A percentile compares a stretch with the other conserved stretches of the same genome.
Evolutionary conservation across 139 green algal genomes (phyloP).

Genomic region (Pedinophyceae sp.): DNA sequence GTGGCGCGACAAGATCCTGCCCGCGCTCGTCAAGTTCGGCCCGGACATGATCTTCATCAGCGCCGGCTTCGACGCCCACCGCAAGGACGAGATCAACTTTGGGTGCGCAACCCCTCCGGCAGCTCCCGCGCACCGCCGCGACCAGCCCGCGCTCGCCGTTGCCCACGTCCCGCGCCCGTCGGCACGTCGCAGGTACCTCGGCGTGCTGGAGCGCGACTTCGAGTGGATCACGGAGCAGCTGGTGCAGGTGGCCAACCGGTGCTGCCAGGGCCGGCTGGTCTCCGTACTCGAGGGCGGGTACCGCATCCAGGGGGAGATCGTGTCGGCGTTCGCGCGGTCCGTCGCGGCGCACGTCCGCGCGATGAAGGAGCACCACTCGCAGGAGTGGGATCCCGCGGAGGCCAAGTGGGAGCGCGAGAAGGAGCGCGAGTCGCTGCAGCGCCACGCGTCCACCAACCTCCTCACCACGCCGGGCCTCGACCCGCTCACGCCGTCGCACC

Average conservation of each 20-base stretch:
- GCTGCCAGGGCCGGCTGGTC: constrained; percentile 64
- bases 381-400: constrained; percentile 22
- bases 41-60: constrained; percentile 81
- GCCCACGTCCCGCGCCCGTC: no score
- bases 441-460: no score
- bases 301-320: constrained; percentile 56
- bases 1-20: constrained; percentile 80
- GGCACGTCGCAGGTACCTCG: constrained; percentile 46
- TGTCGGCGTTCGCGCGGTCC: constrained; percentile 63
- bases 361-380: constrained; percentile 30
- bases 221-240: constrained; percentile 79
- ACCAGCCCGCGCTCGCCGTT: no score
- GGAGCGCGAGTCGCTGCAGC: no score
- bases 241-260: constrained; percentile 40
- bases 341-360: constrained; percentile 69
- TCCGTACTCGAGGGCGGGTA: constrained; percentile 81
- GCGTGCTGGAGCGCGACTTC: constrained; percentile 66
- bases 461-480: no score
- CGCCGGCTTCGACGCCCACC: constrained; percentile 79
- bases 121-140: no score
- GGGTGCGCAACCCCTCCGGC: constrained; percentile 15
- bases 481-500: no score
- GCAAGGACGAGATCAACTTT: constrained; percentile 71
- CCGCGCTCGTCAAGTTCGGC: constrained; percentile 42
- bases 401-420: constrained; percentile 22